phyloP scores from a whole-genome alignment of 306 rosid genomes.

The Ochetophila trinervis region DNA sequence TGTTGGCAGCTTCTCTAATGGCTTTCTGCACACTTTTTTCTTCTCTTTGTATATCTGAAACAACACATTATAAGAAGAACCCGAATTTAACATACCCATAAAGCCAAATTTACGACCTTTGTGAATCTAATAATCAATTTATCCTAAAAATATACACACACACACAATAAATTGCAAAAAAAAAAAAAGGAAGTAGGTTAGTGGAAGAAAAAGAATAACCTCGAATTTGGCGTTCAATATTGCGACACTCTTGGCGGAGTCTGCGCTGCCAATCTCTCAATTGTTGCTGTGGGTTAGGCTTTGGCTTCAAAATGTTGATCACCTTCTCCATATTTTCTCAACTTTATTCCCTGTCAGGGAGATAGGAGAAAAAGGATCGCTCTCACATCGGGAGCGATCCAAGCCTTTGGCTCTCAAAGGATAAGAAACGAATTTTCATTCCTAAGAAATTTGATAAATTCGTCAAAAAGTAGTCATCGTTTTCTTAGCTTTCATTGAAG shows the following conservation, averaged over 20 bases:
- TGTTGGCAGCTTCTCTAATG: constrained; percentile 87
- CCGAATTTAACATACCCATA: constrained; percentile 9
- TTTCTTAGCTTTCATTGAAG: no score
- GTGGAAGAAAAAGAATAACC: constrained; percentile 31
- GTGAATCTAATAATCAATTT: background rate
- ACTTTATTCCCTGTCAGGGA: background rate
- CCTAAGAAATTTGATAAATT: background rate
- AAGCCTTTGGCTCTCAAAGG: background rate
- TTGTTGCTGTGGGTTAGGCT: constrained; percentile 76
- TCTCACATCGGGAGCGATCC: background rate
- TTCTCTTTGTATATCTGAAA: constrained; percentile 78
- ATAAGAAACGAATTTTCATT: background rate
- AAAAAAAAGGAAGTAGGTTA: background rate
- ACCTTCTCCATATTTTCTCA: constrained; percentile 63
- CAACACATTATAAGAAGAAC: background rate
- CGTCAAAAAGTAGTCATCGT: no score
- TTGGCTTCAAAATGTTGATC: constrained; percentile 69
- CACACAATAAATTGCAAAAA: background rate
- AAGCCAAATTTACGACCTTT: background rate
- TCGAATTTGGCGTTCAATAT: constrained; percentile 91
- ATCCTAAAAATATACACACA: background rate
- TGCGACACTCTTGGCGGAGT: constrained; percentile 93
- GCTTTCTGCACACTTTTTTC: constrained; percentile 88
- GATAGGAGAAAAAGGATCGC: background rate
- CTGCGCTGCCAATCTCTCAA: constrained; percentile 90